These are phyloP conservation scores for Candida ascalaphidarum DNA, from an alignment of 805 yeast genomes.

Conservation along the genomic window DNA sequence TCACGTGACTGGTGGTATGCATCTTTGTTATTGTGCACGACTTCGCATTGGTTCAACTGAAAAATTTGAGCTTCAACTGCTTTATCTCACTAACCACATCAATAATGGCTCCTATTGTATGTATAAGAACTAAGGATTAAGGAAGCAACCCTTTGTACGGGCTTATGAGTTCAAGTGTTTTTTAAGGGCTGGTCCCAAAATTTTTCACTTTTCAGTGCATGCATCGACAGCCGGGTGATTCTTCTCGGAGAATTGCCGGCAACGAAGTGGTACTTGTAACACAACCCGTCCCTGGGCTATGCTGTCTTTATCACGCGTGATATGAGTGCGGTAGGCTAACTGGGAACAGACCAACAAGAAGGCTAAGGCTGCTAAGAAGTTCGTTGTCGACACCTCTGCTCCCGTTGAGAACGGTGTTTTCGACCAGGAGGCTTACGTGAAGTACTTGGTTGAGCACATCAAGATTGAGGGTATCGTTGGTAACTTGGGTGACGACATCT, in stretches of 20 bases:
- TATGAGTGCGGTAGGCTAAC: conserved; percentile 68
- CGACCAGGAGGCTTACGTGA: conserved; percentile 95
- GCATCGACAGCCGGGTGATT: no score
- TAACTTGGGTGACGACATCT: conserved; percentile 92
- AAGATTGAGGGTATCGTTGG: conserved; percentile 96
- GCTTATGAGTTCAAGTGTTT: conserved; percentile 9
- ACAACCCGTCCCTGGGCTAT: conserved; percentile 41
- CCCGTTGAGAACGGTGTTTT: conserved; percentile 97
- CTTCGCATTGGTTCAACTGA: no score
- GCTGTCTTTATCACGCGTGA: conserved; percentile 32
- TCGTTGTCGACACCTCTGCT: conserved; percentile 92
- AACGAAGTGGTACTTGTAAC: no score
- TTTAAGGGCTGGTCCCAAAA: background rate
- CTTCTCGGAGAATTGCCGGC: no score
- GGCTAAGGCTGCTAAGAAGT: conserved; percentile 70
- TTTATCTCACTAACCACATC: conserved; percentile 5
- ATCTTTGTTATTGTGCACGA: no score
- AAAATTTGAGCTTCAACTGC: conserved; percentile 1
- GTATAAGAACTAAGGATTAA: conserved; percentile 31
- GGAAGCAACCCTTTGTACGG: conserved; percentile 24
- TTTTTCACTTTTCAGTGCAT: conserved; percentile 2
- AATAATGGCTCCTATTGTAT: conserved; percentile 89
- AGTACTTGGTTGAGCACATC: conserved; percentile 98
- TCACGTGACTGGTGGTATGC: no score
- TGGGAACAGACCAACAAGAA: conserved; percentile 64